Evolutionary conservation across 1,139 yeast genomes (phyloP).

Genomic region (Geotrichum candidum): DNA sequence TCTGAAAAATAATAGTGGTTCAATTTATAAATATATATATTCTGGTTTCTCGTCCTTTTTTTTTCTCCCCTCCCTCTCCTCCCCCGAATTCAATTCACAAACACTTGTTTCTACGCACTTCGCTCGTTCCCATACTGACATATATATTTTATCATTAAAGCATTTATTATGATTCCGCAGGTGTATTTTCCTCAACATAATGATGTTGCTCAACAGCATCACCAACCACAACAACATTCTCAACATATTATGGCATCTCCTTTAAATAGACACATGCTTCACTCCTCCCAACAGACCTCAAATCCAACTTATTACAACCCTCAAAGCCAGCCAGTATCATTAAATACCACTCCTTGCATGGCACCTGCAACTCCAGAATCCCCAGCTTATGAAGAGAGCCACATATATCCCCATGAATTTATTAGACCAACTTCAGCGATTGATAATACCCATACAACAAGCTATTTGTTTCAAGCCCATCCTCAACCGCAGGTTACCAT

Average conservation of each 20-base stretch:
- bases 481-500: background rate
- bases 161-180: background rate
- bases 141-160: background rate
- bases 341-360: background rate
- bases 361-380: background rate
- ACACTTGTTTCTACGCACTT: background rate
- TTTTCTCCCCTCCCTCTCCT: no score
- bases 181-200: background rate
- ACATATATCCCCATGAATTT: background rate
- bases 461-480: background rate
- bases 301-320: background rate
- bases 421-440: background rate
- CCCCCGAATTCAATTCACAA: background rate
- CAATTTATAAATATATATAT: background rate
- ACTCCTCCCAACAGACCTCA: background rate
- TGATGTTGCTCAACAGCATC: background rate
- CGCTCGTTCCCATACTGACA: background rate
- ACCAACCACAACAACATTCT: background rate
- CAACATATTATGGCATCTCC: background rate
- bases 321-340: background rate
- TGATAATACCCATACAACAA: background rate
- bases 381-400: background rate
- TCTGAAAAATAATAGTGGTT: background rate
- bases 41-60: background rate
- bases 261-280: background rate